Percentiles rank a stretch among this genome's conserved stretches.
Conservation (phyloP, 768 basidiomycete genomes). For the Kwoniella newhampshirensis region DNA sequence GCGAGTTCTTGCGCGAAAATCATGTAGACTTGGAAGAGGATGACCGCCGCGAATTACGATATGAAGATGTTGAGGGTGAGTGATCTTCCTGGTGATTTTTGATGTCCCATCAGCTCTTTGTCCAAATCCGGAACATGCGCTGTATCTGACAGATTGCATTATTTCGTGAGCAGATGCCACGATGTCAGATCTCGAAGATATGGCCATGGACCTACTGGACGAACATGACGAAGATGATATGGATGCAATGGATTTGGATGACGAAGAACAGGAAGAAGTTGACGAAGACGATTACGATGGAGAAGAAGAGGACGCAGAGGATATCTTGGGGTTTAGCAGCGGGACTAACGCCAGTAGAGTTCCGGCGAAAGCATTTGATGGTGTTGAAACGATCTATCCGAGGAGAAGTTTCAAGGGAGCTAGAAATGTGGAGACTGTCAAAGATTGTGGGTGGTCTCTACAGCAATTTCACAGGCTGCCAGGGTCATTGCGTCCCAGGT, state of each 20-base stretch:
- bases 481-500: no score
- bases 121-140: no score
- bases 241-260: conserved; percentile 12
- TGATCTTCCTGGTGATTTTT: no score
- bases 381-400: conserved; percentile 62
- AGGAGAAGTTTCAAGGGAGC: conserved; percentile 66
- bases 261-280: conserved; percentile 34
- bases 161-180: background rate
- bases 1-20: conserved; percentile 2
- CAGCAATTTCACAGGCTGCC: no score
- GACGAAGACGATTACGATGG: conserved; percentile 52
- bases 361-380: conserved; percentile 39
- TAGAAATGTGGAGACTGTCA: conserved; percentile 77
- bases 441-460: conserved; percentile 66
- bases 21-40: background rate
- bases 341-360: conserved; percentile 12
- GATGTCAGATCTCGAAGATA: conserved; percentile 20
- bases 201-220: conserved; percentile 12
- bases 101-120: no score
- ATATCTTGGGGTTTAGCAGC: conserved; percentile 44
- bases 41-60: background rate
- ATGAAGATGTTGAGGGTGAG: no score
- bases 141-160: no score
- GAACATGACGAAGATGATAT: conserved; percentile 26
- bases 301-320: conserved; percentile 51